phyloP scores from a whole-genome alignment of 768 basidiomycete species.

The Neoboletus brunneissimus region DNA sequence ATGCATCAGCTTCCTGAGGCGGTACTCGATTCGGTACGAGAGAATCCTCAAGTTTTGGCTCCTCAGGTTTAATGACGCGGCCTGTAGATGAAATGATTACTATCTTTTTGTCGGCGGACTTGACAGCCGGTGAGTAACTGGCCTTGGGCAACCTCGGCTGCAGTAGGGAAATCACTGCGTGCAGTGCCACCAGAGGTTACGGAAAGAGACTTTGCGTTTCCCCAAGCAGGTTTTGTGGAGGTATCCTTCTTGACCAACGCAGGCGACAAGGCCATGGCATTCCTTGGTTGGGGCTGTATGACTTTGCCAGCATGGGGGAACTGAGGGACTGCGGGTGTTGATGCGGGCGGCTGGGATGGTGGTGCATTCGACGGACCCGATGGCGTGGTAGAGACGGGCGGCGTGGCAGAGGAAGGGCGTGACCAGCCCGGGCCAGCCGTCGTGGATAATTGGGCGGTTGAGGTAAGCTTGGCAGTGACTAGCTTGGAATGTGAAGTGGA shows the following conservation, averaged over 20 bases:
- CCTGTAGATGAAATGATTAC: constrained; percentile 21
- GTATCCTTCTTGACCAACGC: constrained; percentile 34
- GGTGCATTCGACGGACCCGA: constrained; percentile 42
- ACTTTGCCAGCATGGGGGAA: constrained; percentile 60
- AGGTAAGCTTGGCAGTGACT: constrained; percentile 84
- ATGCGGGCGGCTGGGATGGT: constrained; percentile 45
- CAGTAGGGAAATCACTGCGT: constrained; percentile 87
- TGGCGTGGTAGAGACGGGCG: constrained; percentile 53
- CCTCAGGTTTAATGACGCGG: constrained; percentile 21
- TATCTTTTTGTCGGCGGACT: background rate
- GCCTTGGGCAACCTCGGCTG: constrained; percentile 92
- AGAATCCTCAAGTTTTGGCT: constrained; percentile 52
- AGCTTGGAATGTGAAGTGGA: constrained; percentile 71
- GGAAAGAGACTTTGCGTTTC: constrained; percentile 46
- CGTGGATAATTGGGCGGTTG: constrained; percentile 54
- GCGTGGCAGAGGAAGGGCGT: constrained; percentile 69
- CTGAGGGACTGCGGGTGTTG: constrained; percentile 43
- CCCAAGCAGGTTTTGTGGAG: constrained; percentile 66
- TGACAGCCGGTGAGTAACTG: constrained; percentile 24
- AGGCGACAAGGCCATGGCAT: constrained; percentile 32
- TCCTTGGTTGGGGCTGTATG: constrained; percentile 60
- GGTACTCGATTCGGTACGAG: constrained; percentile 55
- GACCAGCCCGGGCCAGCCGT: constrained; percentile 72
- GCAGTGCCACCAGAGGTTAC: constrained; percentile 39
- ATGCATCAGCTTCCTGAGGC: constrained; percentile 86